Percentiles rank a stretch among this genome's conserved stretches.
phyloP scores from a whole-genome alignment of 768 basidiomycete genomes.

The Vishniacozyma victoriae region DNA sequence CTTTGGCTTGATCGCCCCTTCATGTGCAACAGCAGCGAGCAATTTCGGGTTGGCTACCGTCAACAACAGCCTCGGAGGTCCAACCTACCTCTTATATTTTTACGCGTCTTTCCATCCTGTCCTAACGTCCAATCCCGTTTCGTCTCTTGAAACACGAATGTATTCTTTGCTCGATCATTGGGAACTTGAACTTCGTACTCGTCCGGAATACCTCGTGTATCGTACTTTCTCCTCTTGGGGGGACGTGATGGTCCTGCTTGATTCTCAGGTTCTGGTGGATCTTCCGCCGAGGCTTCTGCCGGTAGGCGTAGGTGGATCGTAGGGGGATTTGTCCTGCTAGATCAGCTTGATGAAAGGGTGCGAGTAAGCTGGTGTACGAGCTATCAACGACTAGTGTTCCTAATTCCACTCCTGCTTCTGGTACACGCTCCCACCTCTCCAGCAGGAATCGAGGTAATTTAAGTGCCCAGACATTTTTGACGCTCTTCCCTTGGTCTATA shows the following conservation, averaged over 20 bases:
- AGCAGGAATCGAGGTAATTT: constrained; percentile 78
- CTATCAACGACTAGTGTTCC: constrained; percentile 78
- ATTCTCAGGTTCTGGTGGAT: not conserved
- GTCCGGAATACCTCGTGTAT: constrained; percentile 50
- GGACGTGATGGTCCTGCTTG: not conserved
- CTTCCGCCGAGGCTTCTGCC: not conserved
- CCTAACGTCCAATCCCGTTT: constrained; percentile 9
- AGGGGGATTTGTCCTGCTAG: not conserved
- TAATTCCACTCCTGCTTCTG: constrained; percentile 69
- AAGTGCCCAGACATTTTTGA: constrained; percentile 26
- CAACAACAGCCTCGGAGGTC: too few species aligned
- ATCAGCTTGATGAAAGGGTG: too few species aligned
- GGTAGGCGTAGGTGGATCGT: not conserved
- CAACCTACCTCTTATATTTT: not conserved
- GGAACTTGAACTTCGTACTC: constrained; percentile 86
- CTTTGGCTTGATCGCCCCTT: constrained; percentile 27
- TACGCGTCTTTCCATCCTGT: constrained; percentile 21
- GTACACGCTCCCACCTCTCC: constrained; percentile 74
- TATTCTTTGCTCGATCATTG: constrained; percentile 61
- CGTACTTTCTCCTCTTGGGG: constrained; percentile 13
- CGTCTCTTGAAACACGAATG: constrained; percentile 30
- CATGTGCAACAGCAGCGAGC: constrained; percentile 30
- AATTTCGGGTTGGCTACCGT: constrained; percentile 34
- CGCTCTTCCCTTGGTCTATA: constrained; percentile 6
- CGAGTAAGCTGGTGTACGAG: constrained; percentile 16